Conservation (phyloP, 345 rosid species). For the Acer yangbiense region DNA sequence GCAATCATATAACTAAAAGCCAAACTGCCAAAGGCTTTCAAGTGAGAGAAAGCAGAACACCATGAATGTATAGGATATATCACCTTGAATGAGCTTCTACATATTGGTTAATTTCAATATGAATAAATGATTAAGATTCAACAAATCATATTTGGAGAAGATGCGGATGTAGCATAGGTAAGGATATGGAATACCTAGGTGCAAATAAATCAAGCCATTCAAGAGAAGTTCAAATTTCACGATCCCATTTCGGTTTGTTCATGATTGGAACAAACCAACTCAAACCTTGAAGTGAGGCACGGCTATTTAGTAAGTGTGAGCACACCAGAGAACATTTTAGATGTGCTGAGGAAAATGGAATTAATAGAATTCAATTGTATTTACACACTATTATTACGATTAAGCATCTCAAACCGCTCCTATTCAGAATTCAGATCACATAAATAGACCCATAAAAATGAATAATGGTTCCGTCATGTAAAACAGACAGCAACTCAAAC, state of each 20-base stretch:
- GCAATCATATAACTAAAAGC: background rate
- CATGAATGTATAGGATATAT: background rate
- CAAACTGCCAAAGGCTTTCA: background rate
- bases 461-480: background rate
- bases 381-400: background rate
- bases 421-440: slow-evolving; percentile 2
- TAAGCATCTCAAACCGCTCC: background rate
- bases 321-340: background rate
- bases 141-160: background rate
- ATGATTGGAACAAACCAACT: background rate
- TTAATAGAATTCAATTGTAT: background rate
- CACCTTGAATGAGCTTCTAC: background rate
- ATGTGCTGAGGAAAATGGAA: slow-evolving; percentile 7
- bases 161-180: background rate
- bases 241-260: background rate
- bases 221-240: background rate
- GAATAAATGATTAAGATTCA: background rate
- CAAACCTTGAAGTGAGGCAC: background rate
- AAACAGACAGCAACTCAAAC: background rate
- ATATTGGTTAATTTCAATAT: background rate
- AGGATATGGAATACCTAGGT: background rate
- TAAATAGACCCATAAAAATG: background rate
- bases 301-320: background rate
- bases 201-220: background rate
- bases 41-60: background rate